Conservation (phyloP, 768 basidiomycete species). For the Boletus huronensis region DNA sequence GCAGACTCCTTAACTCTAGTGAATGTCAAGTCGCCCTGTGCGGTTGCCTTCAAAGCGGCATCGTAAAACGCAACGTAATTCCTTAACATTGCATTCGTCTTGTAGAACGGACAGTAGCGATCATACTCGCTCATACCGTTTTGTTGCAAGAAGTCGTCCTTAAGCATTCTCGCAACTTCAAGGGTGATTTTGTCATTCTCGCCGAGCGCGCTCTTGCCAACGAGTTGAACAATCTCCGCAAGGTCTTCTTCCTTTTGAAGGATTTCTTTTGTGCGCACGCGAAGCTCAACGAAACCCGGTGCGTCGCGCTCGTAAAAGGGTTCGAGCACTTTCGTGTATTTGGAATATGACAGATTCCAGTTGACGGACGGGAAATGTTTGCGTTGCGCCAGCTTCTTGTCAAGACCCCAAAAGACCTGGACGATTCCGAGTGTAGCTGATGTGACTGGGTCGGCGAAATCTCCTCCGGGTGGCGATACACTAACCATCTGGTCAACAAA, state of each 20-base stretch:
- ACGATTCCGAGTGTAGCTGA: constrained; percentile 97
- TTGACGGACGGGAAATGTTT: constrained; percentile 99
- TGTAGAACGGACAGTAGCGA: constrained; percentile 97
- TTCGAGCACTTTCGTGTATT: constrained; percentile 93
- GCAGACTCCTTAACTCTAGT: constrained; percentile 83
- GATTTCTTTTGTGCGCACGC: constrained; percentile 92
- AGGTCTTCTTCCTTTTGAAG: constrained; percentile 98
- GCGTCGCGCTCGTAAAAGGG: constrained; percentile 87
- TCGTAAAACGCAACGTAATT: constrained; percentile 96
- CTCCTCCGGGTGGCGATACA: constrained; percentile 97
- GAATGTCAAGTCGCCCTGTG: constrained; percentile 80
- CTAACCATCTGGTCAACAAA: constrained; percentile 39
- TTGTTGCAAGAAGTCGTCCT: constrained; percentile 96
- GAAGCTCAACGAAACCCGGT: constrained; percentile 93
- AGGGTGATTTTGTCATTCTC: constrained; percentile 98
- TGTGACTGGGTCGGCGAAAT: constrained; percentile 98
- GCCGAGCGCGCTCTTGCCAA: constrained; percentile 96
- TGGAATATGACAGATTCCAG: constrained; percentile 99
- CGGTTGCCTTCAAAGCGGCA: constrained; percentile 80
- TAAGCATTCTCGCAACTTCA: constrained; percentile 94
- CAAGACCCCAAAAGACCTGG: constrained; percentile 99
- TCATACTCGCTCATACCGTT: constrained; percentile 99
- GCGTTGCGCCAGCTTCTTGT: constrained; percentile 97
- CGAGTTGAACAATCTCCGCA: constrained; percentile 98
- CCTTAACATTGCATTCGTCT: constrained; percentile 92